Base-by-base conservation (phyloP, 768 basidiomycete species). In the Pisolithus marmoratus region DNA sequence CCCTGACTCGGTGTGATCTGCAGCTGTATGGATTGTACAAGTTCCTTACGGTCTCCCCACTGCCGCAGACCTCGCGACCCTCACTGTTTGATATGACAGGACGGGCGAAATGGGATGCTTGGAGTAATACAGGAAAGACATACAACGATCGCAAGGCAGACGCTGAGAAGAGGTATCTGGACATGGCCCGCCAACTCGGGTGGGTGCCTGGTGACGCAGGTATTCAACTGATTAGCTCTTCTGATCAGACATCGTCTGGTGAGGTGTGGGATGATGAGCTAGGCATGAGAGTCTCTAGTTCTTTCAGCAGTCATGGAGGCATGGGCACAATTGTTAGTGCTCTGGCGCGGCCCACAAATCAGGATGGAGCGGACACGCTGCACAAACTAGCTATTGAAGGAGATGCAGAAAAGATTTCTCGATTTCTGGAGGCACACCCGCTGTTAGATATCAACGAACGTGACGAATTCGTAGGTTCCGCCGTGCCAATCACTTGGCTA, bases 11-110 rank as follows among this genome's bases (percentile, higher is more conserved):
- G 70, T 48, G 44, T 31, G 47, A 58, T 61, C 50, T 51, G 63
- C 71, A 93, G 90, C 70, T 93, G n/a, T 93, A 93, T 67, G 89
- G 85, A 50, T 71, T 92, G 50, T 93, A 81, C 80, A 93, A 93
- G 65, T 80, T 73, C 64, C 66, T 90, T 19, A 90, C 84, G 9
- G 76, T 82, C 20, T 76, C 84, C 1, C 58, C 63, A 4, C 65
- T 67, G 5, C 90, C 90, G 12, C 73, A 69, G 37, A 74, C 72
- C 27, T 62, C 81, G 14, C 79, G 85, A 3, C 90, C 90, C 3
- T 84, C 82, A 20, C 71, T 93, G 38, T 87, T 92, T 63, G 89
- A 92, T 59, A 75, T 87, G 67, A 76, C 84, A 2, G 88, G 85
- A 15, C 74, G 87, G 19, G 88, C 89, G 2, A 93, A 93, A 64